Percentiles rank a stretch among this genome's conserved stretches.
These are phyloP conservation scores for Ceratobasidium sp. DNA, from an alignment of 1,284 basidiomycete species.

Conservation along the genomic window DNA sequence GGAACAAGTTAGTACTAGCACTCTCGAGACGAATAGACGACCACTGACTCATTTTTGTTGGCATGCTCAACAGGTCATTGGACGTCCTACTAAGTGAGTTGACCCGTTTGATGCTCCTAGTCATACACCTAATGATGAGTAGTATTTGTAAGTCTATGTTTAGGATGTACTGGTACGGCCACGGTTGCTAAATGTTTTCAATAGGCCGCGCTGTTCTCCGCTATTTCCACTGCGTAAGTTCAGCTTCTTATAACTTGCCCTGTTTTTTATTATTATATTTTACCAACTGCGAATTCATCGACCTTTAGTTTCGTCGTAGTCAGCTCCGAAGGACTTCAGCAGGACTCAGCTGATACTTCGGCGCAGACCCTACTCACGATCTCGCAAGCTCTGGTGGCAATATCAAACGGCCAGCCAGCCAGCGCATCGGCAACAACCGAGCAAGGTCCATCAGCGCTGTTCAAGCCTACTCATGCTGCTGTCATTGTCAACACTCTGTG, in stretches of 20 bases:
- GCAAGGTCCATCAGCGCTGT: background rate
- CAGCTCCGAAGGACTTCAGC: background rate
- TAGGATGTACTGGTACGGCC: too few relatives aligned
- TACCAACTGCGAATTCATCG: background rate
- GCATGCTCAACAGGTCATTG: constrained; percentile 1
- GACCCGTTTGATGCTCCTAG: too few relatives aligned
- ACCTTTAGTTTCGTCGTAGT: background rate
- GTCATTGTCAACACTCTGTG: constrained; percentile 9
- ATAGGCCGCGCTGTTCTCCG: constrained; percentile 15
- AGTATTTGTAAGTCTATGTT: too few relatives aligned
- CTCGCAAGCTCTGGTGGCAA: background rate
- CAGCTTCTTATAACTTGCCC: background rate
- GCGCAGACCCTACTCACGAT: background rate
- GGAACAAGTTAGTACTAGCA: constrained; percentile 14
- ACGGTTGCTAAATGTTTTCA: too few relatives aligned
- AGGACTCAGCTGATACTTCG: background rate
- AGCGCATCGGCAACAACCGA: background rate
- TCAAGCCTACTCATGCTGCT: background rate
- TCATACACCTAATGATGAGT: too few relatives aligned
- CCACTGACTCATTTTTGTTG: too few relatives aligned
- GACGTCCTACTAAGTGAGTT: constrained; percentile 13
- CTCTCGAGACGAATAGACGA: too few relatives aligned
- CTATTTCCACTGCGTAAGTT: background rate
- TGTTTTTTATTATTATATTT: background rate
- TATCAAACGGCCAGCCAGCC: background rate